Evolutionary conservation across 2,329 filamentous ascomycete genomes (phyloP), one percentile per base, ranked within the genome.

Genomic region (Botrytis paeoniae): DNA sequence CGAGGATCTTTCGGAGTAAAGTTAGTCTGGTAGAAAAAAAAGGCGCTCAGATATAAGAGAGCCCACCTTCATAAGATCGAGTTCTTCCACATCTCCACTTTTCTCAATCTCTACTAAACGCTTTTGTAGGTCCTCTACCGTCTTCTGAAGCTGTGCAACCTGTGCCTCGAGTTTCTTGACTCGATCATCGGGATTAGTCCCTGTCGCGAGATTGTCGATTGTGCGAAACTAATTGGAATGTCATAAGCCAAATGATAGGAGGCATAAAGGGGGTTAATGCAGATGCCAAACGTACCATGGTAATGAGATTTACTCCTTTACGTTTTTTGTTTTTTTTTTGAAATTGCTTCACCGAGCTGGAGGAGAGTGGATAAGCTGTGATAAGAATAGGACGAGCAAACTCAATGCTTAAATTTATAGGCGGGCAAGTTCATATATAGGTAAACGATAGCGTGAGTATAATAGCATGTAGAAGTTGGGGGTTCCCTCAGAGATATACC

Each of bases 101-200:
- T 65, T 65, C 29, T 65, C 63, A 1, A 65, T 41, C 12, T 65
- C 63, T 48, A 32, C 41, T 7, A 65, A 7, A 43, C 63, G 63
- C 18, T 65, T 65, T 16, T 65, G 39, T 35, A 43, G 63, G n/a
- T 65, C 63, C 1, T n/a, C 25, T 35, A 65, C 63, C 39, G 39
- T 65, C 41, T 65, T 65, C n/a, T 65, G n/a, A 32, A 65, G 63
- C 39, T 65, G n/a, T 48, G 63, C 22, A n/a, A 65, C 63, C 16
- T 48, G 22, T 48, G 63, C 39, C 16, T 65, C 63, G n/a, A 65
- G 63, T 35, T 65, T 65, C 41, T 65, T 48, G 1, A 48, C 39
- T 65, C 63, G 63, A 12, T 65, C 63, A 0, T 65, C 63, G 10
- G 63, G 37, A 65, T 65, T 65, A n/a, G 12, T 48, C 35, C 63